Percentiles rank a stretch among this genome's conserved stretches.
Evolutionary conservation across 2,329 filamentous ascomycete genomes (phyloP).

Genomic region (Akanthomyces lecanii): DNA sequence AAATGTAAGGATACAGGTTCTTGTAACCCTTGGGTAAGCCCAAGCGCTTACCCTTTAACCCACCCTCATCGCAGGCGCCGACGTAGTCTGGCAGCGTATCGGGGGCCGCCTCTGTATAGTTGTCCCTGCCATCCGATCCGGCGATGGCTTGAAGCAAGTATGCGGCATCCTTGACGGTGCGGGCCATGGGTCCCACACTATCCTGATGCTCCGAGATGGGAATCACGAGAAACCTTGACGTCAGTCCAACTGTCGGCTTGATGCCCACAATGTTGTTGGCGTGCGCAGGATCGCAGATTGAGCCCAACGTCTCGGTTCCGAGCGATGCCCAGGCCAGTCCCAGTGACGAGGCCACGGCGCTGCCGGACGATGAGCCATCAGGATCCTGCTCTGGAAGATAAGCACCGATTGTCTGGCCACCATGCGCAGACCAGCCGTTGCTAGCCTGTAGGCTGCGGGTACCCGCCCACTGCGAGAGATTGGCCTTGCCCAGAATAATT

Average conservation of each 20-base stretch:
- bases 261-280: conserved; percentile 62
- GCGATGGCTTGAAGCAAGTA: conserved; percentile 60
- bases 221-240: conserved; percentile 58
- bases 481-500: conserved; percentile 63
- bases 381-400: conserved; percentile 61
- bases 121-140: conserved; percentile 56
- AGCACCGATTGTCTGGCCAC: conserved; percentile 58
- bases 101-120: conserved; percentile 60
- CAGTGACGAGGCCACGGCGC: conserved; percentile 56
- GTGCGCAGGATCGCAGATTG: conserved; percentile 53
- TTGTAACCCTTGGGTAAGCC: conserved; percentile 55
- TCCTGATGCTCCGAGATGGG: conserved; percentile 63
- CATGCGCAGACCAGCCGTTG: conserved; percentile 62
- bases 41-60: conserved; percentile 54
- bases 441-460: conserved; percentile 52
- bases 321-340: conserved; percentile 48
- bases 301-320: conserved; percentile 56
- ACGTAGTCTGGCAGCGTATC: conserved; percentile 54
- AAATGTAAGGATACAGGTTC: conserved; percentile 36
- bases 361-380: conserved; percentile 57
- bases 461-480: conserved; percentile 62
- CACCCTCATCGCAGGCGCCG: conserved; percentile 49
- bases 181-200: conserved; percentile 60
- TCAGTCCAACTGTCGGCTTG: conserved; percentile 64
- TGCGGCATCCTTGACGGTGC: conserved; percentile 62